Evolutionary conservation across 768 basidiomycete genomes (phyloP).

Genomic region (Suillus subaureus): DNA sequence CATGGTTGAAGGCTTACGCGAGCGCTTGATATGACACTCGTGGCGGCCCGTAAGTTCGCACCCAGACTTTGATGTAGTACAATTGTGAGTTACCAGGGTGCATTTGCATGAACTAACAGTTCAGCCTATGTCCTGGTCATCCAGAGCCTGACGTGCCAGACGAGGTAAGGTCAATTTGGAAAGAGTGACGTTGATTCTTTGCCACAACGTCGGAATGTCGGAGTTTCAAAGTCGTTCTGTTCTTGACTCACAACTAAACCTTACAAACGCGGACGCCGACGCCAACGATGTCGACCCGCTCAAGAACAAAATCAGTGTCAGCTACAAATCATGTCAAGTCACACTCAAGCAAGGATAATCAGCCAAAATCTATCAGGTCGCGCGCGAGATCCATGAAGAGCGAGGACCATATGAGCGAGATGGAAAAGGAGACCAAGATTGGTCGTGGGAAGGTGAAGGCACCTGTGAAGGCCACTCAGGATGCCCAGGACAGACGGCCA

Average conservation of each 20-base stretch:
- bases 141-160: neutral
- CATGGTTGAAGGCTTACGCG: neutral
- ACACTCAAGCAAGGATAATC: constrained; percentile 4
- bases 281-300: constrained; percentile 46
- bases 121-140: neutral
- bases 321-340: constrained; percentile 16
- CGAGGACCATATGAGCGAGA: constrained; percentile 26
- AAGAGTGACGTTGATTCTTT: constrained; percentile 5
- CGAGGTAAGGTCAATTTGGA: neutral
- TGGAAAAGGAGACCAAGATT: constrained; percentile 35
- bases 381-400: constrained; percentile 23
- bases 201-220: constrained; percentile 30
- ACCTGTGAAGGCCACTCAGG: constrained; percentile 20
- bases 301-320: constrained; percentile 43
- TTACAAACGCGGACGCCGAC: constrained; percentile 4
- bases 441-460: constrained; percentile 26
- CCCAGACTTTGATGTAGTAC: neutral
- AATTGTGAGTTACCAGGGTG: neutral
- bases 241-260: constrained; percentile 24
- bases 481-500: constrained; percentile 20
- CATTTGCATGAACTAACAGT: neutral
- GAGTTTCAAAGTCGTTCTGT: constrained; percentile 35
- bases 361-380: constrained; percentile 11
- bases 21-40: neutral
- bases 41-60: neutral